Conservation (phyloP, 768 basidiomycete genomes). For the Grammothele lineata region DNA sequence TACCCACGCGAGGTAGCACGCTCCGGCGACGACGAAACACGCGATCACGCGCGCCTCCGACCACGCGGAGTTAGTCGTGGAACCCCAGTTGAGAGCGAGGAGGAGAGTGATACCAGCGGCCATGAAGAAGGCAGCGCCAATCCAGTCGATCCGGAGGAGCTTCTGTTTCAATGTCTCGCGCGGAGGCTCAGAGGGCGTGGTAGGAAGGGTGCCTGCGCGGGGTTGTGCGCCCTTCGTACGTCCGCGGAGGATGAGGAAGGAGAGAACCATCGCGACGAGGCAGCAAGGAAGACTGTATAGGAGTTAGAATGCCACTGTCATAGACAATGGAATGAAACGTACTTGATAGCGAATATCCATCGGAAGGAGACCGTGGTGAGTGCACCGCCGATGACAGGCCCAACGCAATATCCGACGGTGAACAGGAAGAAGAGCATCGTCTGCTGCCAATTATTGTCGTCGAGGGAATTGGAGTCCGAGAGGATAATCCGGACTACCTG, state of each 20-base stretch:
- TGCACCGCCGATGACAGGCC: slow-evolving; percentile 43
- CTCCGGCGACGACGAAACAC: slow-evolving; percentile 40
- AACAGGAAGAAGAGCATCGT: slow-evolving; percentile 41
- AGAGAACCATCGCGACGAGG: slow-evolving; percentile 33
- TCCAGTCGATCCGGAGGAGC: slow-evolving; percentile 40
- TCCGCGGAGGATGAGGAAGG: slow-evolving; percentile 38
- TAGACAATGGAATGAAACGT: slow-evolving; percentile 18
- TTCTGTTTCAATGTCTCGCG: slow-evolving; percentile 24
- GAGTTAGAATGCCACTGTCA: background rate
- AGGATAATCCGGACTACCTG: slow-evolving; percentile 41
- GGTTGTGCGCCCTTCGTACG: slow-evolving; percentile 21
- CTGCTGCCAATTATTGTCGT: slow-evolving; percentile 40
- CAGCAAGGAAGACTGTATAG: slow-evolving; percentile 37
- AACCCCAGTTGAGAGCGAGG: slow-evolving; percentile 49
- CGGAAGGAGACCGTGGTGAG: slow-evolving; percentile 39
- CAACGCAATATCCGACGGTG: slow-evolving; percentile 36
- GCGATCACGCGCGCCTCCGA: slow-evolving; percentile 40
- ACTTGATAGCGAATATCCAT: slow-evolving; percentile 58
- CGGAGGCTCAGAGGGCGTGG: background rate
- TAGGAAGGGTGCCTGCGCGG: slow-evolving; percentile 9
- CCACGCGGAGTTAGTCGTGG: slow-evolving; percentile 34
- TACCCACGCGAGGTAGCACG: slow-evolving; percentile 37
- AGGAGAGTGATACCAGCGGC: slow-evolving; percentile 41
- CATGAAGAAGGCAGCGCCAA: slow-evolving; percentile 42
- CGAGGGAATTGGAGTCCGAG: slow-evolving; percentile 38